These are phyloP conservation scores for Apium graveolens DNA, from an alignment of 129 eudicot genomes.

Conservation along the genomic window DNA sequence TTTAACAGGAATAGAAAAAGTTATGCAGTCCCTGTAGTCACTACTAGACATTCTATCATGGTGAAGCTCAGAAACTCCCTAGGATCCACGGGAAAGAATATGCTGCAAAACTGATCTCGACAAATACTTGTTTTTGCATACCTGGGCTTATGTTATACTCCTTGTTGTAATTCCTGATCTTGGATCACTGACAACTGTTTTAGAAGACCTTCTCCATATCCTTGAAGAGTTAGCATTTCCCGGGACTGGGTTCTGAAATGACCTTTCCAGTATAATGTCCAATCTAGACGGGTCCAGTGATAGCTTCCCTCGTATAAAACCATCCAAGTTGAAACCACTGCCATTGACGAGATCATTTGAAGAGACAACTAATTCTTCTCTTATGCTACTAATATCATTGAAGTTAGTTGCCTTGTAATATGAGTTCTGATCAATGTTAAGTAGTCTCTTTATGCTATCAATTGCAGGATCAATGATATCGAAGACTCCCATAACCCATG, in stretches of 20 bases:
- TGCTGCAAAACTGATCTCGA: neutral
- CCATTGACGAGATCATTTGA: constrained; percentile 19
- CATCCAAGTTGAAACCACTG: constrained; percentile 62
- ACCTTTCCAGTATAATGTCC: constrained; percentile 38
- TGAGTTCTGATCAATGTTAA: constrained; percentile 52
- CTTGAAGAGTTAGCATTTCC: constrained; percentile 13
- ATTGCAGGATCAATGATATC: constrained; percentile 95
- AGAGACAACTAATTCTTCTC: constrained; percentile 14
- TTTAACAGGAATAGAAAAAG: neutral
- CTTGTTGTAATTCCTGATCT: neutral
- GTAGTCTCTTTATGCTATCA: constrained; percentile 71
- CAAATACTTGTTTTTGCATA: neutral
- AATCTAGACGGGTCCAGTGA: constrained; percentile 61
- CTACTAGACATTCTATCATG: neutral
- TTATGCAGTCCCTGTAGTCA: neutral
- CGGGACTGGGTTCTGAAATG: constrained; percentile 19
- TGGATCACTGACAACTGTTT: neutral
- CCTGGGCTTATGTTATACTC: neutral
- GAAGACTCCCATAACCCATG: constrained; percentile 87
- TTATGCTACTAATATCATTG: neutral
- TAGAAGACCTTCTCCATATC: constrained; percentile 25
- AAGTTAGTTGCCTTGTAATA: constrained; percentile 30
- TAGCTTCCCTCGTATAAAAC: constrained; percentile 48
- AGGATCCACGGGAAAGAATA: neutral
- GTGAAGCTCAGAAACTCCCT: neutral